These are phyloP conservation scores for Microascus cirrosus DNA, from an alignment of 2,329 filamentous ascomycete species.

Conservation along the genomic window DNA sequence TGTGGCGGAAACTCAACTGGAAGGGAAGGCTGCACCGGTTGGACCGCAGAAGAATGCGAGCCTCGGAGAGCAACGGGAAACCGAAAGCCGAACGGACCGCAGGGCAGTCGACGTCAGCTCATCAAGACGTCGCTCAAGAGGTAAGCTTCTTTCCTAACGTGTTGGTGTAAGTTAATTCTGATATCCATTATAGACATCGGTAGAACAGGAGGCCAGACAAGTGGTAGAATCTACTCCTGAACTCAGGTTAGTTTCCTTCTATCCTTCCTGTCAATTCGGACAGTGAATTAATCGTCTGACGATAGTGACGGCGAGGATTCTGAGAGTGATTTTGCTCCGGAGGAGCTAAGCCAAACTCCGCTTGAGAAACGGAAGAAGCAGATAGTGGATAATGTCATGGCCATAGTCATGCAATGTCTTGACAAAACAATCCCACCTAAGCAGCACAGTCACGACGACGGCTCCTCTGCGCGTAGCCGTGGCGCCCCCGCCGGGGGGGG, in stretches of 20 bases:
- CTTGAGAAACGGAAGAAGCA: conserved; percentile 7
- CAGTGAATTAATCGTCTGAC: neutral
- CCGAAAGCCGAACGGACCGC: neutral
- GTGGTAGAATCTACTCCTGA: neutral
- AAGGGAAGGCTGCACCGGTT: conserved; percentile 1
- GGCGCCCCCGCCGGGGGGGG: conserved; percentile 5
- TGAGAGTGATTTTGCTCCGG: neutral
- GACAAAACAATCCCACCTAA: conserved; percentile 8
- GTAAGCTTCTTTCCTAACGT: neutral
- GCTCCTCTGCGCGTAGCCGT: conserved; percentile 10
- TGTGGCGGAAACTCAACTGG: neutral
- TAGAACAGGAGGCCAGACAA: neutral
- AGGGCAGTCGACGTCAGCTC: conserved; percentile 1
- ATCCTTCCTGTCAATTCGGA: neutral
- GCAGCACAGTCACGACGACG: conserved; percentile 4
- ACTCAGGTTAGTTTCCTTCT: neutral
- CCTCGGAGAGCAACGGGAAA: neutral
- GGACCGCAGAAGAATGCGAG: neutral
- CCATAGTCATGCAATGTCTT: conserved; percentile 7
- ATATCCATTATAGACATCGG: neutral
- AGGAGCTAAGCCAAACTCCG: neutral
- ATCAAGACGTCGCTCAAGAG: conserved; percentile 2
- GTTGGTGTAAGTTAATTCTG: neutral
- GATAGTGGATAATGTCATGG: conserved; percentile 8
- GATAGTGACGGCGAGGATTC: neutral